Evolutionary conservation across 768 basidiomycete species (phyloP), one percentile per base, ranked within the genome.

Genomic region (Tulasnella sp.): DNA sequence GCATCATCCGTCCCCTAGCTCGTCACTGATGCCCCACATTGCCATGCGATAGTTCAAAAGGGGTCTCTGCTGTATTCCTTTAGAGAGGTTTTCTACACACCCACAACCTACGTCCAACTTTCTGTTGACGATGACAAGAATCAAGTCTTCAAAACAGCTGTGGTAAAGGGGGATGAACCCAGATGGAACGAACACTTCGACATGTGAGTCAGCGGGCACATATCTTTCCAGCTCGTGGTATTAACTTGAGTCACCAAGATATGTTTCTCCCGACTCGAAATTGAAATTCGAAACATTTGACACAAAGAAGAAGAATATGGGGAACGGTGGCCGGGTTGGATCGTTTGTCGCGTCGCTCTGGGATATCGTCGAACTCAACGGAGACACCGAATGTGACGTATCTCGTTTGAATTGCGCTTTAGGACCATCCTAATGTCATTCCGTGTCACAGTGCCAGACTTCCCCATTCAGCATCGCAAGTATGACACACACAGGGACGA

Each of bases 151-250:
- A 24, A 41, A 28, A 78, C 77, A 8, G 40, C 20, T 24, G 58
- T 78, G 14, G 41, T 40, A 31, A 60, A 78, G 41, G 77, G 77
- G n/a, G 77, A 78, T 37, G 77, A 78, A 24, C 48, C 77, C 24
- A 46, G 60, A 24, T 78, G 77, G 77, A 40, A 41, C 54, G 54
- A 78, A n/a, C 60, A 78, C 58, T 78, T 78, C 37, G 77, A 78
- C 41, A 54, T 78, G 77, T 78, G 31, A 50, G 77, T 78, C 73
- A 41, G 73, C n/a, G 24, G 9, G n/a, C 7, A 37, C 34, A 41
- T 9, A 3, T 14, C 72, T 5, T 28, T 46, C 73, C 34, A 20
- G 31, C 42, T 14, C 7, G 41, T n/a, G 22, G 37, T 46, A 50
- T n/a, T 76, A n/a, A 76, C 7, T n/a, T 7, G 2, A 34, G 37